phyloP scores from a whole-genome alignment of 2,329 filamentous ascomycete species.

The Exophiala viscosa region DNA sequence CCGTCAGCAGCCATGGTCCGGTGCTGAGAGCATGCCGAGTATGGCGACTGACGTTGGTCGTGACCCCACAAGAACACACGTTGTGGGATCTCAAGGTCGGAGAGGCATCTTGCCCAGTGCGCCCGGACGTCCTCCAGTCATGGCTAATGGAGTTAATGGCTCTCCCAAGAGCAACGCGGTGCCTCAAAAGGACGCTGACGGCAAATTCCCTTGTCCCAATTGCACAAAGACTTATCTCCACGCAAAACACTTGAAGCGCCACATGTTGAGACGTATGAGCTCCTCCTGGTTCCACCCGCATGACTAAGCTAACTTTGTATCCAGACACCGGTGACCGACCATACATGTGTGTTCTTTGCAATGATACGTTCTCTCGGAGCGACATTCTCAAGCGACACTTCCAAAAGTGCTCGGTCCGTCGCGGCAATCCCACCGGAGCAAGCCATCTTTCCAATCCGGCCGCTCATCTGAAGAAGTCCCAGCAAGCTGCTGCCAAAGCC shows the following conservation, averaged over 20 bases:
- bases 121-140: constrained; percentile 75
- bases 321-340: constrained; percentile 94
- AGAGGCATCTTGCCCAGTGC: constrained; percentile 89
- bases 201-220: constrained; percentile 96
- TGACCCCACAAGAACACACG: constrained; percentile 63
- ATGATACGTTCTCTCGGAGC: constrained; percentile 95
- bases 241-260: constrained; percentile 94
- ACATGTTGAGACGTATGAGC: constrained; percentile 85
- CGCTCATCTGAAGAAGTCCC: constrained; percentile 75
- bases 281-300: constrained; percentile 11
- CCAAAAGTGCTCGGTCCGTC: constrained; percentile 95
- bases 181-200: constrained; percentile 91
- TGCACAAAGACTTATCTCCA: constrained; percentile 98
- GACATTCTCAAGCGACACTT: constrained; percentile 99
- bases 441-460: constrained; percentile 92
- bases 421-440: constrained; percentile 90
- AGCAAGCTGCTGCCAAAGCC: constrained; percentile 37
- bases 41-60: constrained; percentile 40
- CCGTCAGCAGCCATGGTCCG: constrained; percentile 42
- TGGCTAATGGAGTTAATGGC: constrained; percentile 58
- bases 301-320: constrained; percentile 34
- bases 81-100: constrained; percentile 90
- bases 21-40: constrained; percentile 38
- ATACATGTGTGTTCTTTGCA: constrained; percentile 96
- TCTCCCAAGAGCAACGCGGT: constrained; percentile 76